Base-by-base conservation (phyloP, 2,329 filamentous ascomycete genomes). In the Hypoxylon sp. region DNA sequence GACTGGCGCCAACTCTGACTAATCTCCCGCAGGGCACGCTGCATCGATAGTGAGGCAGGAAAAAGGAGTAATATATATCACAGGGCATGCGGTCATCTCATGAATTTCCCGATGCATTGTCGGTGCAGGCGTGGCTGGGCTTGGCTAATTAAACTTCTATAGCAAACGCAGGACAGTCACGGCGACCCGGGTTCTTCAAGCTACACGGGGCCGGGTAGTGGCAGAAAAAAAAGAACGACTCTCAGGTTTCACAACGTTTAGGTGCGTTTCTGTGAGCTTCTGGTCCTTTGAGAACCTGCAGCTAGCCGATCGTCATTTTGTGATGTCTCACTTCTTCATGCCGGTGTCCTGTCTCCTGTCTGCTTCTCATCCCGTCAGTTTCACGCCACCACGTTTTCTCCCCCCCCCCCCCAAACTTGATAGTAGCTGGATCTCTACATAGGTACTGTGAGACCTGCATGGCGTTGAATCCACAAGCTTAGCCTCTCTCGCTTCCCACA, bases 41-140 rank as follows among this genome's bases (percentile, higher is more conserved):
- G 43, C 55, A 43, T 59, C 31, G 51, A 62, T 62, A 59, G 46
- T 55, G 9, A 27, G n/a, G 24, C 6, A 20, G 10, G 29, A n/a
- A 58, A 33, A 47, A 52, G 29, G 40, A 35, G n/a, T 13, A 17
- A 5, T 5, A 23, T 42, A 38, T 33, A 24, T 2, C 15, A 38
- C 40, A 29, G 27, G 27, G 24, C 21, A 48, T 48, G 29, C 38
- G 26, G 8, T 21, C 20, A 5, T 15, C 23, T 48, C 11, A 40
- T 26, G 37, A 45, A 48, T 27, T 38, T 26, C 18, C 45, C 48
- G 33, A 41, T 38, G 27, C 8, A n/a, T 43, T 27, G 8, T 41
- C 38, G 9, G 4, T 15, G 48, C 48, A 48, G 27, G 11, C 23
- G 37, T 6, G 18, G 23, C 24, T 21, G 11, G 13, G 3, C 38